Evolutionary conservation across 2,329 filamentous ascomycete genomes (phyloP), one percentile per base, ranked within the genome.

Genomic region (Exophiala calicioides): DNA sequence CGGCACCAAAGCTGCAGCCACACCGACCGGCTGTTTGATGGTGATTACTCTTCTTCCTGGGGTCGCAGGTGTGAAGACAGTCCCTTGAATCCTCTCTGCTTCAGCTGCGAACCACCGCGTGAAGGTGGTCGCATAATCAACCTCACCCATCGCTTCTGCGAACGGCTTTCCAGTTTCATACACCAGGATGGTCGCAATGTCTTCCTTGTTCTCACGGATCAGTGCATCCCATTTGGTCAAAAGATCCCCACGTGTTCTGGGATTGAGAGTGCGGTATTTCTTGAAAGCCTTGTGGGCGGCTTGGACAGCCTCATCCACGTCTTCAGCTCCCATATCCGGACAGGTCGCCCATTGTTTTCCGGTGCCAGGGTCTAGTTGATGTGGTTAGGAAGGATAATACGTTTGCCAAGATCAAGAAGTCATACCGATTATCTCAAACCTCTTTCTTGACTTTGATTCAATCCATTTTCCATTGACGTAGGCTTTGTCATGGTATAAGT

Each of bases 1-100:
- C 2, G 84, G 84, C 1, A 86, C 82, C 12, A 88, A 66, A 0
- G 82, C 84, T 0, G 76, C 84, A 0, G 77, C 74, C 8, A 86
- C 82, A 40, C 84, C 84, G 47, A 87, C 75, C 0, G 84, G 84
- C 64, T 87, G 84, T 69, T 90, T 90, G 56, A 89, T 77, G 0
- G 82, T 85, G 47, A 90, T 78, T 3, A 82, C 74, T 7, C 85
- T 73, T 3, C 85, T 72, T 20, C 80, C 79, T 0, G 85, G 78
- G 0, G 78, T 67, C 0, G 84, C 71, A 0, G 82, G 76, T 0
- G 74, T 71, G 33, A 79, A 77, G 3, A 83, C 75, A 0, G 23
- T 41, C 10, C 86, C 85, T 19, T 77, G 73, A 12, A 84, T 75
- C 24, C 80, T 70, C 63, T 82, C 71, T 60, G 79, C 79, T 58